phyloP scores from a whole-genome alignment of 1,284 basidiomycete genomes.

The Rhizoctonia solani region DNA sequence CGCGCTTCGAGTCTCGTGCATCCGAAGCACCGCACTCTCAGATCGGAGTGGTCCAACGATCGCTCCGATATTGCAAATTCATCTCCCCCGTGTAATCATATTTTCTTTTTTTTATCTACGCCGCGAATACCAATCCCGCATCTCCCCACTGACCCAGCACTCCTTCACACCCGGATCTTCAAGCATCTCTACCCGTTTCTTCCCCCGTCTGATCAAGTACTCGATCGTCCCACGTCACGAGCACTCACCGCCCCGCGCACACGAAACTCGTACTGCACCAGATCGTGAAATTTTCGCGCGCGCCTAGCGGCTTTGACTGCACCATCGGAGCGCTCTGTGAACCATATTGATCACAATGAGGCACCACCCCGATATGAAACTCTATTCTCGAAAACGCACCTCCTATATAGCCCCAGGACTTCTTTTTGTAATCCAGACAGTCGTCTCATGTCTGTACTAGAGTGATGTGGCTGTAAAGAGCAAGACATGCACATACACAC shows the following conservation, averaged over 20 bases:
- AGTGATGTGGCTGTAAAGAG: too few species aligned
- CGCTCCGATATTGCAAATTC: not conserved
- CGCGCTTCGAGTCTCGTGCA: not conserved
- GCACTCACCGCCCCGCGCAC: conserved; percentile 60
- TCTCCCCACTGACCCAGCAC: conserved; percentile 69
- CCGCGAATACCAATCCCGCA: conserved; percentile 70
- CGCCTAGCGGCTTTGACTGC: conserved; percentile 60
- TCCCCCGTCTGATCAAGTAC: conserved; percentile 67
- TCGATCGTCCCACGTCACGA: conserved; percentile 70
- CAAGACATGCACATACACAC: too few species aligned
- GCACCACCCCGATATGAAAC: not conserved
- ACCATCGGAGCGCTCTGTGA: conserved; percentile 67
- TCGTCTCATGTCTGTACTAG: not conserved
- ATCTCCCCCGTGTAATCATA: not conserved
- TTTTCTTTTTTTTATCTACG: not conserved
- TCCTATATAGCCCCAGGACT: conserved; percentile 38
- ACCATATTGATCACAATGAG: not conserved
- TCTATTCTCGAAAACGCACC: conserved; percentile 7
- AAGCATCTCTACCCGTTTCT: conserved; percentile 66
- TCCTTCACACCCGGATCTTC: conserved; percentile 68
- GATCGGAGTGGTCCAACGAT: not conserved
- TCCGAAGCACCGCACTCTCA: too few species aligned
- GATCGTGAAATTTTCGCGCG: conserved; percentile 67
- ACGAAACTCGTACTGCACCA: conserved; percentile 69
- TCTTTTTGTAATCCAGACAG: conserved; percentile 38